Evolutionary conservation across 805 yeast genomes (phyloP).

Genomic region (Kodamaea hsintzibuensis): DNA sequence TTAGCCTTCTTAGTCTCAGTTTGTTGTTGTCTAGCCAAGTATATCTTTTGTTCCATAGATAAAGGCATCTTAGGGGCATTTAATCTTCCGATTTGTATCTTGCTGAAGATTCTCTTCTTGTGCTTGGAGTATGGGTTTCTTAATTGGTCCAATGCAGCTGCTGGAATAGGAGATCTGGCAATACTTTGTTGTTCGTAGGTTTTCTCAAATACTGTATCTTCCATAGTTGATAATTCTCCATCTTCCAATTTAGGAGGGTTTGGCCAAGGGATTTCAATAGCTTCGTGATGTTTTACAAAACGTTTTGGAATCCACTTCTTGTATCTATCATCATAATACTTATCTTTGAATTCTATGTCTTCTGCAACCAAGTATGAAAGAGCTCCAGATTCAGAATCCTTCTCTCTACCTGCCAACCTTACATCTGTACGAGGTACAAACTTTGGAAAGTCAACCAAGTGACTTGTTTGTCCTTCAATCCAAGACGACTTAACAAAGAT

Average conservation of each 20-base stretch:
- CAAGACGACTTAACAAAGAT: slow-evolving; percentile 74
- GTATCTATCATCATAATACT: slow-evolving; percentile 72
- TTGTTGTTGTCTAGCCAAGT: slow-evolving; percentile 51
- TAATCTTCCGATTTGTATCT: slow-evolving; percentile 60
- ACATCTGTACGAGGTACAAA: slow-evolving; percentile 60
- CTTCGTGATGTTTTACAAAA: slow-evolving; percentile 67
- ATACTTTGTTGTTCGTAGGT: slow-evolving; percentile 72
- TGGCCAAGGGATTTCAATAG: slow-evolving; percentile 88
- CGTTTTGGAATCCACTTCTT: slow-evolving; percentile 76
- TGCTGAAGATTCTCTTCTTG: slow-evolving; percentile 54
- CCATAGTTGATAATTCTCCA: slow-evolving; percentile 57
- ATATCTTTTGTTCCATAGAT: slow-evolving; percentile 60
- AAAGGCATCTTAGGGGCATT: slow-evolving; percentile 78
- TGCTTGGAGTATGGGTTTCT: slow-evolving; percentile 78
- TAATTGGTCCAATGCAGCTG: slow-evolving; percentile 61
- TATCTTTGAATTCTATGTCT: slow-evolving; percentile 64
- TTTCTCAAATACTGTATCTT: slow-evolving; percentile 62
- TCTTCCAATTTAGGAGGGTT: slow-evolving; percentile 61
- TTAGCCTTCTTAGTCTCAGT: slow-evolving; percentile 15
- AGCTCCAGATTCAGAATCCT: slow-evolving; percentile 58
- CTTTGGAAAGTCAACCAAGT: slow-evolving; percentile 68
- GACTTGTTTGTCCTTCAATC: slow-evolving; percentile 70
- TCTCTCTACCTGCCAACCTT: slow-evolving; percentile 76
- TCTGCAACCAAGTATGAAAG: slow-evolving; percentile 77
- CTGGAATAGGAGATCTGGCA: slow-evolving; percentile 68